A percentile compares a stretch with the other conserved stretches of the same genome.
phyloP scores from a whole-genome alignment of 257 asterid genomes.

The Nicotiana otophora region DNA sequence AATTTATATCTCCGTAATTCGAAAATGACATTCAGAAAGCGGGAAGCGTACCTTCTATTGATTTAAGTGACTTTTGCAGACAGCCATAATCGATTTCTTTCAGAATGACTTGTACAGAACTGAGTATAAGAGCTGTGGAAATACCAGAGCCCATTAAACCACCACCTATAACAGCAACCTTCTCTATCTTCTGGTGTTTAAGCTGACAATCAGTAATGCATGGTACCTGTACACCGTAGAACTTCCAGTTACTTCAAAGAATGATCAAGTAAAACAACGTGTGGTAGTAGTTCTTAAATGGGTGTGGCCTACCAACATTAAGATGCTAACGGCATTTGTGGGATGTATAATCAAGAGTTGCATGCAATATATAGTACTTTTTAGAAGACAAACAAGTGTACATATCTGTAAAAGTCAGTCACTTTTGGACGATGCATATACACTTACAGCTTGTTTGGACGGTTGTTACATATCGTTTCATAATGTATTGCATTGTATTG shows the following conservation, averaged over 20 bases:
- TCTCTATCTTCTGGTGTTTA: slow-evolving; percentile 31
- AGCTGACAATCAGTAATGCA: slow-evolving; percentile 31
- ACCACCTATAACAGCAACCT: slow-evolving; percentile 47
- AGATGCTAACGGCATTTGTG: background rate
- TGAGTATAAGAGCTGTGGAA: slow-evolving; percentile 27
- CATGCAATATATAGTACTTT: too few relatives aligned
- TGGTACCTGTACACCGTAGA: slow-evolving; percentile 29
- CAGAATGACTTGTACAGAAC: slow-evolving; percentile 29
- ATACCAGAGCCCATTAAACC: slow-evolving; percentile 39
- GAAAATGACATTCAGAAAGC: background rate
- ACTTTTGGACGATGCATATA: background rate
- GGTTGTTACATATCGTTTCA: too few relatives aligned
- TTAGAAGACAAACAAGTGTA: too few relatives aligned
- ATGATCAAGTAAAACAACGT: background rate
- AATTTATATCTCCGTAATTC: background rate
- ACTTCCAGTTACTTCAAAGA: background rate
- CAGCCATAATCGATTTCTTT: slow-evolving; percentile 29
- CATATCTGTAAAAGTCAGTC: background rate
- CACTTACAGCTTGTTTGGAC: too few relatives aligned
- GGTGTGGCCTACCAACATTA: background rate
- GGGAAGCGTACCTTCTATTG: background rate
- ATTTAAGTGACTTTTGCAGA: slow-evolving; percentile 6
- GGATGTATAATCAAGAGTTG: background rate
- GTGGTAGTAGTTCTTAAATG: too few relatives aligned
- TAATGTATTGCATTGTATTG: too few relatives aligned